Evolutionary conservation across 2,329 filamentous ascomycete species (phyloP).

Genomic region (Colletotrichum sublineola): DNA sequence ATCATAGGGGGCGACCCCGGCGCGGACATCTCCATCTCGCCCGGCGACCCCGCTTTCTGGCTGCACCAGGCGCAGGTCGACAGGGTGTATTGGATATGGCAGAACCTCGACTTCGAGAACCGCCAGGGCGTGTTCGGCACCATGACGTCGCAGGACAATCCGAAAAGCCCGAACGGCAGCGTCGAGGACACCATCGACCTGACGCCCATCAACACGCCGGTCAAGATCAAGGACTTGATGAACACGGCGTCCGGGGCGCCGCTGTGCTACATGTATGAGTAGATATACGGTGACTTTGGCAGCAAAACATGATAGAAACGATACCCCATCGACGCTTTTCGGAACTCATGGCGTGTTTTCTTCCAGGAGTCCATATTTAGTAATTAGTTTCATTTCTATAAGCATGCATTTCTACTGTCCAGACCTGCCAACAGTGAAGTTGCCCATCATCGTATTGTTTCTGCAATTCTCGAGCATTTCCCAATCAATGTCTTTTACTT

Average conservation of each 20-base stretch:
- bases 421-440: not conserved
- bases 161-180: constrained; percentile 57
- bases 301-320: not conserved
- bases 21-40: constrained; percentile 58
- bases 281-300: not conserved
- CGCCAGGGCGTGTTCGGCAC: constrained; percentile 57
- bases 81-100: constrained; percentile 63
- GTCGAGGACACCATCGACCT: constrained; percentile 55
- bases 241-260: constrained; percentile 56
- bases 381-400: not conserved
- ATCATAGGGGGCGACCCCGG: constrained; percentile 61
- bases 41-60: constrained; percentile 61
- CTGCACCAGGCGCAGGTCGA: constrained; percentile 62
- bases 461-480: not conserved
- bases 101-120: constrained; percentile 58
- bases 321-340: not conserved
- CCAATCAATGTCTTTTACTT: not conserved
- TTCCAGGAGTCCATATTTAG: not conserved
- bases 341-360: not conserved
- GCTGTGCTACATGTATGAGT: constrained; percentile 60
- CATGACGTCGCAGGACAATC: constrained; percentile 57
- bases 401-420: not conserved
- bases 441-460: not conserved
- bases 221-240: constrained; percentile 54
- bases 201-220: constrained; percentile 51